Evolutionary conservation across 805 yeast species (phyloP).

Genomic region (Candida wancherniae): DNA sequence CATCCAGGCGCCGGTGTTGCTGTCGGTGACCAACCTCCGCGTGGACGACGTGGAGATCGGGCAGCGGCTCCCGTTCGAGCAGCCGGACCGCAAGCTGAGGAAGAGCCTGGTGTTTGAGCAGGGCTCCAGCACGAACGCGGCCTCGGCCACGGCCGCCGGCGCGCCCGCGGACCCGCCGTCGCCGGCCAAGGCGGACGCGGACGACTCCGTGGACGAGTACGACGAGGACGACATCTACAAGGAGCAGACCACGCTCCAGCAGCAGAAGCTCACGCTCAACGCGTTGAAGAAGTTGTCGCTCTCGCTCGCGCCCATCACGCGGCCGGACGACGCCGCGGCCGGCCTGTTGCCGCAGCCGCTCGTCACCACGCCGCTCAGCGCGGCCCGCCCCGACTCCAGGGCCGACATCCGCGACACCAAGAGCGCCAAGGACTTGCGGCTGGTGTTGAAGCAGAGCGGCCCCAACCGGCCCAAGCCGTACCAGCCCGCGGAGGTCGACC

Average conservation of each 20-base stretch:
- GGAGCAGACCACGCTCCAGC: conserved; percentile 35
- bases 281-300: conserved; percentile 41
- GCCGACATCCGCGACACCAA: conserved; percentile 1
- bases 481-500: conserved; percentile 44
- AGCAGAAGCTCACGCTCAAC: conserved; percentile 38
- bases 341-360: conserved; percentile 12
- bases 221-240: conserved; percentile 27
- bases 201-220: conserved; percentile 1
- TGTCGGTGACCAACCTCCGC: conserved; percentile 31
- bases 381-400: conserved; percentile 2
- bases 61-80: conserved; percentile 36
- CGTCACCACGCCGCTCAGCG: conserved; percentile 11
- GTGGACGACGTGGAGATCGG: conserved; percentile 37
- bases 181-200: conserved; percentile 1
- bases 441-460: conserved; percentile 1
- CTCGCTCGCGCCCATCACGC: conserved; percentile 36
- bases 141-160: not conserved
- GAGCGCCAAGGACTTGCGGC: conserved; percentile 3
- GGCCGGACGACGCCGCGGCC: conserved; percentile 22
- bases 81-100: conserved; percentile 5
- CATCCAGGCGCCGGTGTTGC: conserved; percentile 43
- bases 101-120: conserved; percentile 1
- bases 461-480: conserved; percentile 27
- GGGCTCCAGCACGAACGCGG: not conserved
- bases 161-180: not conserved